Evolutionary conservation across 1,284 basidiomycete species (phyloP).

Genomic region (Wolfiporia cocos): DNA sequence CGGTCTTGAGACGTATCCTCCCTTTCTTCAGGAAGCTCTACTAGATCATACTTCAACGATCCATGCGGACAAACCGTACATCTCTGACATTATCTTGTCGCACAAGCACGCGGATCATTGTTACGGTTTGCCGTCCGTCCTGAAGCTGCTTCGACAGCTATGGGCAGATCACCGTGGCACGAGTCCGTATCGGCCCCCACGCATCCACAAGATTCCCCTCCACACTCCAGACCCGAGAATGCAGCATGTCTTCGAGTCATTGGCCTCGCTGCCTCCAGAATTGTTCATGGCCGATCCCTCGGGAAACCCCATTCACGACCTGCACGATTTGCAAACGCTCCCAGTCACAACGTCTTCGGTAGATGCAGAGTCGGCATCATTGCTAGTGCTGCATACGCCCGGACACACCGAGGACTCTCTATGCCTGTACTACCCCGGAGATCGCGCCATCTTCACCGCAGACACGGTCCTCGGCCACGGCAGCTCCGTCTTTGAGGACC

Average conservation of each 20-base stretch:
- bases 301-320: slow-evolving; percentile 46
- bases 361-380: slow-evolving; percentile 14
- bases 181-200: slow-evolving; percentile 50
- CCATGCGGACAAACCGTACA: slow-evolving; percentile 35
- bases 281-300: slow-evolving; percentile 37
- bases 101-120: slow-evolving; percentile 91
- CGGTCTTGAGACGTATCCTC: slow-evolving; percentile 64
- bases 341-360: slow-evolving; percentile 18
- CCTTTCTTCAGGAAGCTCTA: slow-evolving; percentile 59
- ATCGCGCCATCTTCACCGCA: slow-evolving; percentile 77
- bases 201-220: slow-evolving; percentile 65
- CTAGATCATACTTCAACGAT: slow-evolving; percentile 26
- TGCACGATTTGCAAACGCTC: slow-evolving; percentile 49
- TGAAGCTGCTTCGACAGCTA: slow-evolving; percentile 56
- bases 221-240: slow-evolving; percentile 26
- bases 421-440: slow-evolving; percentile 57
- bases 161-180: slow-evolving; percentile 44
- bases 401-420: slow-evolving; percentile 91
- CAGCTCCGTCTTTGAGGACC: slow-evolving; percentile 87
- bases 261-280: slow-evolving; percentile 29
- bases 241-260: slow-evolving; percentile 33
- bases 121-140: slow-evolving; percentile 69
- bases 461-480: slow-evolving; percentile 92
- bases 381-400: slow-evolving; percentile 79
- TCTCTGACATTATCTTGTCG: slow-evolving; percentile 86